Conservation (phyloP, 139 green algal species). For the Volvox africanus region DNA sequence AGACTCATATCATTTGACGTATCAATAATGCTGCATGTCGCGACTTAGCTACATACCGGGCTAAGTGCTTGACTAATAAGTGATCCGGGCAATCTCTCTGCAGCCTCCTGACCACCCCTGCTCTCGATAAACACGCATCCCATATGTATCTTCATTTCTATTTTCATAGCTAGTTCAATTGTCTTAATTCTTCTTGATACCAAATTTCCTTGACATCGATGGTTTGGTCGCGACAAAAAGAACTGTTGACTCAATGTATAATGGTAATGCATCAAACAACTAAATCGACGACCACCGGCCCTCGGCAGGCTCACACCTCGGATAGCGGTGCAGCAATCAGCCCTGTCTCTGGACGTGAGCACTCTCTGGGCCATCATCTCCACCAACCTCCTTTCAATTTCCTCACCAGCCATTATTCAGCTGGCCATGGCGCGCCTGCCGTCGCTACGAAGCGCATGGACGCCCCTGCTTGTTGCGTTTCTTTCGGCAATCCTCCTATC, state of each 20-base stretch:
- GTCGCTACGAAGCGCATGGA: background rate
- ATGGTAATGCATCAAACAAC: background rate
- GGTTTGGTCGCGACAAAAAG: no score
- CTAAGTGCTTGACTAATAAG: background rate
- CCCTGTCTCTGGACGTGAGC: background rate
- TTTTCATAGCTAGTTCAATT: background rate
- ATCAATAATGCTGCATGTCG: background rate
- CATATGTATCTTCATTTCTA: background rate
- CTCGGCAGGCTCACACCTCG: background rate
- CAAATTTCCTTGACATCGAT: background rate
- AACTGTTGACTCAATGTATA: background rate
- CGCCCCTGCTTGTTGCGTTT: background rate
- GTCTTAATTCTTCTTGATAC: no score
- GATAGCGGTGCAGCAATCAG: constrained; percentile 25
- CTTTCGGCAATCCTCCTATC: background rate
- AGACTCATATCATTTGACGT: background rate
- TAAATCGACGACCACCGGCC: background rate
- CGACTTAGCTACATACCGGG: background rate
- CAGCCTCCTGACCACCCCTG: background rate
- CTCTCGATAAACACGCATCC: background rate
- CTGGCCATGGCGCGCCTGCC: background rate
- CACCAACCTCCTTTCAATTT: background rate
- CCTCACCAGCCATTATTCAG: background rate
- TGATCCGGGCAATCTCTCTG: background rate
- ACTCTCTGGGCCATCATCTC: background rate